phyloP scores from a whole-genome alignment of 192 early-diverging fungal genomes.

The Diversispora epigaea region DNA sequence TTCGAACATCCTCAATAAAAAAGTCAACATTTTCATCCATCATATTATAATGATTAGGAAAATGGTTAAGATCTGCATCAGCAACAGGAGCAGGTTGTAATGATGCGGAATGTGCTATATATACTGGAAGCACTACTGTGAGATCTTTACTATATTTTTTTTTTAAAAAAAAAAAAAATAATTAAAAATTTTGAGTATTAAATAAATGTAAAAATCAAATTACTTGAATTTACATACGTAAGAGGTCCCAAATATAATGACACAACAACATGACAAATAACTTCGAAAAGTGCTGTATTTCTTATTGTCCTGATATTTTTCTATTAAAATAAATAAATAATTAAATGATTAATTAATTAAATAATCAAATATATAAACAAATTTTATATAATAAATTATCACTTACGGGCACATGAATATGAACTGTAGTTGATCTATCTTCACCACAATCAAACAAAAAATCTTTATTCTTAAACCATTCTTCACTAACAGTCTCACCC shows the following conservation, averaged over 20 bases:
- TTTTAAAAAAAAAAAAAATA: background rate
- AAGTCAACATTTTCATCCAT: constrained; percentile 40
- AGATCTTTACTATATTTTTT: constrained; percentile 58
- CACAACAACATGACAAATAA: constrained; percentile 49
- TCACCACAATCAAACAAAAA: constrained; percentile 61
- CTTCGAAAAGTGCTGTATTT: constrained; percentile 56
- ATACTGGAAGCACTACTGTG: constrained; percentile 53
- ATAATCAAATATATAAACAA: background rate
- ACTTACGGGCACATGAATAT: constrained; percentile 55
- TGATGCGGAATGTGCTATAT: constrained; percentile 58
- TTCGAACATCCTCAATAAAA: constrained; percentile 20
- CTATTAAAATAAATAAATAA: constrained; percentile 8
- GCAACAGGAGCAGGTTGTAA: constrained; percentile 46
- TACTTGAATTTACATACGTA: constrained; percentile 30
- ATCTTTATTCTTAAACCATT: constrained; percentile 56
- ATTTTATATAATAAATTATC: background rate
- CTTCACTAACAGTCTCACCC: constrained; percentile 44
- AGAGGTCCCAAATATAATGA: constrained; percentile 47
- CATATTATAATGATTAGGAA: constrained; percentile 46
- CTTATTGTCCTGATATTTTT: constrained; percentile 50
- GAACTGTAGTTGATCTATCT: constrained; percentile 50
- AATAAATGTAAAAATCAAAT: background rate
- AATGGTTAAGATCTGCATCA: constrained; percentile 39
- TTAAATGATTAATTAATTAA: background rate
- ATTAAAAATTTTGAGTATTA: too few species aligned